A percentile compares a stretch with the other conserved stretches of the same genome.
Evolutionary conservation across 768 basidiomycete genomes (phyloP).

Genomic region (Suillus decipiens): DNA sequence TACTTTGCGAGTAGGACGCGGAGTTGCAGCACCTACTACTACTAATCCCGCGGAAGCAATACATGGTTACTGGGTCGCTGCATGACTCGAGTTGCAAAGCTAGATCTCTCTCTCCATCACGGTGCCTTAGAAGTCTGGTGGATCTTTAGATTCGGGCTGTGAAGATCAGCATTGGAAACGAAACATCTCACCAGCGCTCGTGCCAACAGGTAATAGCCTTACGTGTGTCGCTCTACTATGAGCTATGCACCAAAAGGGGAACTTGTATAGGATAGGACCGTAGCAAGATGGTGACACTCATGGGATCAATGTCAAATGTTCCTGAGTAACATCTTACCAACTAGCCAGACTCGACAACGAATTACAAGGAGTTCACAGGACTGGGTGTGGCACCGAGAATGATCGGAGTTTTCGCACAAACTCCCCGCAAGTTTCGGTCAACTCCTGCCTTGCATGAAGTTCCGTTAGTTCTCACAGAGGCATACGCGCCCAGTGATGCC

Average conservation of each 20-base stretch:
- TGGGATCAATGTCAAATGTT: slow-evolving; percentile 19
- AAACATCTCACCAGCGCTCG: slow-evolving; percentile 3
- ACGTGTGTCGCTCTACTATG: neutral
- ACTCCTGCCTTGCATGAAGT: slow-evolving; percentile 6
- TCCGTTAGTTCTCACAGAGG: slow-evolving; percentile 12
- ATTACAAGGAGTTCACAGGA: slow-evolving; percentile 21
- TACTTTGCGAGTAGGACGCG: neutral
- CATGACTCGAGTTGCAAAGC: slow-evolving; percentile 3
- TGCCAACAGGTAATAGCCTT: slow-evolving; percentile 9
- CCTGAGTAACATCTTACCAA: slow-evolving; percentile 24
- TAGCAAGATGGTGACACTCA: slow-evolving; percentile 12
- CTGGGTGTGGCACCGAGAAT: slow-evolving; percentile 25
- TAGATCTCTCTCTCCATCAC: slow-evolving; percentile 6
- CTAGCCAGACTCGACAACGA: slow-evolving; percentile 14
- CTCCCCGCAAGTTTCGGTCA: slow-evolving; percentile 9
- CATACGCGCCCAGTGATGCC: slow-evolving; percentile 26
- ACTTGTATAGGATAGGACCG: slow-evolving; percentile 4
- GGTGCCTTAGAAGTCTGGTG: neutral
- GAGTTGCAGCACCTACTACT: neutral
- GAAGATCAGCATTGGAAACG: slow-evolving; percentile 17
- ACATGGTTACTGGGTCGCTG: neutral
- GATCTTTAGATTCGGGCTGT: slow-evolving; percentile 9
- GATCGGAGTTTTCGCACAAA: slow-evolving; percentile 18
- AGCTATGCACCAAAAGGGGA: slow-evolving; percentile 1
- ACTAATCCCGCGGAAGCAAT: neutral